phyloP scores from a whole-genome alignment of 2,329 filamentous ascomycete genomes.

The Fusarium sp. region DNA sequence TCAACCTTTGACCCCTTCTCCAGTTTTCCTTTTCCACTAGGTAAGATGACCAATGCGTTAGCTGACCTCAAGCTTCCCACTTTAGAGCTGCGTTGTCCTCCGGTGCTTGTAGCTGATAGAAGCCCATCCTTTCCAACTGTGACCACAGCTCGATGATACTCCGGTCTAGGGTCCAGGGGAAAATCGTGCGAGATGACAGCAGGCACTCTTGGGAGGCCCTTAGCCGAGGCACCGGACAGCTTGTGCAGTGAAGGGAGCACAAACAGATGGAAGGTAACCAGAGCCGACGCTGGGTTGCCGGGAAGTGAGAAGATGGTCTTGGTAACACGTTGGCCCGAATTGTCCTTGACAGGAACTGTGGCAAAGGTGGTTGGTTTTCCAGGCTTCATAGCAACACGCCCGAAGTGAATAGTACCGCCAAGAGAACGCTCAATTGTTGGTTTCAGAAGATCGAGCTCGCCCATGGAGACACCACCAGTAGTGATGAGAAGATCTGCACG shows the following conservation, averaged over 20 bases:
- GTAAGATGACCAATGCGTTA: slow-evolving; percentile 85
- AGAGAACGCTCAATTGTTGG: slow-evolving; percentile 92
- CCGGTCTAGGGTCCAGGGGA: slow-evolving; percentile 77
- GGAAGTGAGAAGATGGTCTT: slow-evolving; percentile 90
- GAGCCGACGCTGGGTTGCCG: slow-evolving; percentile 90
- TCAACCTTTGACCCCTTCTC: slow-evolving; percentile 76
- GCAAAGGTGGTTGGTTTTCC: slow-evolving; percentile 98
- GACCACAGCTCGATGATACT: slow-evolving; percentile 90
- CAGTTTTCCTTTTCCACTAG: slow-evolving; percentile 69
- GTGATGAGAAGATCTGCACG: slow-evolving; percentile 86
- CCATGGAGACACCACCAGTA: slow-evolving; percentile 96
- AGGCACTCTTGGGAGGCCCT: slow-evolving; percentile 76
- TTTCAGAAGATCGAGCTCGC: slow-evolving; percentile 94
- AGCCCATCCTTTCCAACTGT: slow-evolving; percentile 71
- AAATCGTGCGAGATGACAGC: slow-evolving; percentile 80
- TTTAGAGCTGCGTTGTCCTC: slow-evolving; percentile 86
- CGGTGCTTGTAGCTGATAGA: slow-evolving; percentile 82
- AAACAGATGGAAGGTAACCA: slow-evolving; percentile 94
- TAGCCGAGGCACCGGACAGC: slow-evolving; percentile 72
- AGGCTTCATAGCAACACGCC: slow-evolving; percentile 96
- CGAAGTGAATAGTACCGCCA: slow-evolving; percentile 94
- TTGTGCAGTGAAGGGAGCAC: slow-evolving; percentile 88
- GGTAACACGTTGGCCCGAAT: slow-evolving; percentile 63
- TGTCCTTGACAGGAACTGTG: slow-evolving; percentile 76
- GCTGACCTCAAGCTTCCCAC: slow-evolving; percentile 90